phyloP scores from a whole-genome alignment of 345 rosid genomes.

The Rhodamnia argentea region DNA sequence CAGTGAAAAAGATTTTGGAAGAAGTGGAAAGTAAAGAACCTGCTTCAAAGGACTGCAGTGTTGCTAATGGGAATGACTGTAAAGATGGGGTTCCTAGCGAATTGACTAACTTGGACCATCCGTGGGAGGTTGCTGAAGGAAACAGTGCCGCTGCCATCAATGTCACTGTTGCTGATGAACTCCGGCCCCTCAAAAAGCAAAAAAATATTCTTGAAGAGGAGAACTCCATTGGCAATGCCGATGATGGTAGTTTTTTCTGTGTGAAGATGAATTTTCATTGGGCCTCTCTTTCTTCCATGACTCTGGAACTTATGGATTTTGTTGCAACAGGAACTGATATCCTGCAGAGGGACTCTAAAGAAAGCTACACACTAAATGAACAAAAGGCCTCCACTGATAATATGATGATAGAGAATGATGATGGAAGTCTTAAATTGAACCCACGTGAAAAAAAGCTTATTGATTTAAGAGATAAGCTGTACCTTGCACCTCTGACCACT shows the following conservation, averaged over 20 bases:
- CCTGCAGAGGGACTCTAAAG: constrained; percentile 17
- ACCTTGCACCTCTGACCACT: constrained; percentile 91
- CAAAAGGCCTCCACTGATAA: constrained; percentile 12
- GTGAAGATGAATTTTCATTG: neutral
- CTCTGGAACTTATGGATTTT: neutral
- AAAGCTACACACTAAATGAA: constrained; percentile 10
- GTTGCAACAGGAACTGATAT: constrained; percentile 23
- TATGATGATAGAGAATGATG: constrained; percentile 39
- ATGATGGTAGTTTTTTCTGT: constrained; percentile 23
- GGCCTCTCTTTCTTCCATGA: neutral
- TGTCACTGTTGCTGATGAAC: constrained; percentile 24
- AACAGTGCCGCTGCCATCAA: neutral
- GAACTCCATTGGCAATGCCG: constrained; percentile 18
- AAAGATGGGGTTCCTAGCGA: constrained; percentile 7
- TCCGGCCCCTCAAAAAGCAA: constrained; percentile 57
- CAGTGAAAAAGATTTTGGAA: constrained; percentile 29
- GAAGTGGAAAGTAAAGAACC: constrained; percentile 22
- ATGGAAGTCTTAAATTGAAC: constrained; percentile 47
- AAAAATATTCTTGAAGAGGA: constrained; percentile 37
- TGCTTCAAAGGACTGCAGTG: constrained; percentile 7
- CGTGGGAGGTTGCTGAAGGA: constrained; percentile 8
- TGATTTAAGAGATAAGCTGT: constrained; percentile 81
- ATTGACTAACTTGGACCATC: constrained; percentile 16
- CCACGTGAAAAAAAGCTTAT: constrained; percentile 81
- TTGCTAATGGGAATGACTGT: constrained; percentile 14